Percentiles rank a stretch among this genome's conserved stretches.
phyloP scores from a whole-genome alignment of 495 filamentous ascomycete species.

The Penicillium flavigenum region DNA sequence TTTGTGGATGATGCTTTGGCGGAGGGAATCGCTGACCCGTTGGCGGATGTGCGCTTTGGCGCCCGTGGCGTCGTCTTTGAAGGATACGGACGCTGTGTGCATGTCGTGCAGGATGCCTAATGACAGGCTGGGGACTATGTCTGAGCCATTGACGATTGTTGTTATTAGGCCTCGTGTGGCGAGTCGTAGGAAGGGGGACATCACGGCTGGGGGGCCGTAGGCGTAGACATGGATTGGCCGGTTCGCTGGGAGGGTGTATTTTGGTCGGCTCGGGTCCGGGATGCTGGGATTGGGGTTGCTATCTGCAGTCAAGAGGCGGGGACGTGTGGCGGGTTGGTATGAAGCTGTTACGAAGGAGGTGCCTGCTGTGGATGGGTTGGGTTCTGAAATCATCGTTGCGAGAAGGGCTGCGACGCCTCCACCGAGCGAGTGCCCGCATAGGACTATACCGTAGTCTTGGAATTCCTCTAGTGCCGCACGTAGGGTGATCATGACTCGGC shows the following conservation, averaged over 20 bases:
- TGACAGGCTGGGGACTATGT: constrained; percentile 72
- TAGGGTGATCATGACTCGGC: constrained; percentile 64
- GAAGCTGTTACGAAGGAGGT: constrained; percentile 56
- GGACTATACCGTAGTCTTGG: constrained; percentile 68
- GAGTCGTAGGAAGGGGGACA: constrained; percentile 69
- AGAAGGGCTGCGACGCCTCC: constrained; percentile 73
- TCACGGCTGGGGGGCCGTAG: constrained; percentile 71
- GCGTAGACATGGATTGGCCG: constrained; percentile 77
- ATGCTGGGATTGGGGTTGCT: constrained; percentile 20
- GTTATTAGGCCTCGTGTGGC: constrained; percentile 76
- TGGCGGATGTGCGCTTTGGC: constrained; percentile 64
- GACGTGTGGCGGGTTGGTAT: constrained; percentile 34
- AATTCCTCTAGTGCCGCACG: constrained; percentile 70
- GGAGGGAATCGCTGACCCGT: constrained; percentile 64
- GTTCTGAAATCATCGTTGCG: constrained; percentile 71
- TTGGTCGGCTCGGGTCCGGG: constrained; percentile 5
- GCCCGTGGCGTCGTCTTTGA: constrained; percentile 66
- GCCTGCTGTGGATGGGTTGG: constrained; percentile 47
- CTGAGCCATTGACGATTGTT: constrained; percentile 68
- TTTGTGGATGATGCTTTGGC: constrained; percentile 45
- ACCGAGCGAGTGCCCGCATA: constrained; percentile 76
- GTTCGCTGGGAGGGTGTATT: constrained; percentile 58
- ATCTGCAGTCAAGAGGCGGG: constrained; percentile 40
- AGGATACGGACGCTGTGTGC: constrained; percentile 66
- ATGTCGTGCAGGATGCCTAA: constrained; percentile 75